Conservation (phyloP, 805 yeast genomes). For the Pichia ethanolica region DNA sequence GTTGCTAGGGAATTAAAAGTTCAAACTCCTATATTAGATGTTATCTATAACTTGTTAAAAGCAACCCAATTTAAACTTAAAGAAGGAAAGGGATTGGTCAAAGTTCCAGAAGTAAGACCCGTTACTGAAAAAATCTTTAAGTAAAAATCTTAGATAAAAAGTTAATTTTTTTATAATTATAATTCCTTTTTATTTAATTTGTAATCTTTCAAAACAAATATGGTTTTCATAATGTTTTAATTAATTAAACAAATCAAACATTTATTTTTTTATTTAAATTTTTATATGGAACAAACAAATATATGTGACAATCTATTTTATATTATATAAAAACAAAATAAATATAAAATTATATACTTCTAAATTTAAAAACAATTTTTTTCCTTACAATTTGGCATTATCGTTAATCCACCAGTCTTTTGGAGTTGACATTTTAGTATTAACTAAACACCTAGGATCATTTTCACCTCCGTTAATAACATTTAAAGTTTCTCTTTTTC, state of each 20-base stretch:
- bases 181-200: too few species aligned
- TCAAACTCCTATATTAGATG: constrained; percentile 49
- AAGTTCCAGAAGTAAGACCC: constrained; percentile 27
- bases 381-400: constrained; percentile 6
- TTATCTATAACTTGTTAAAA: constrained; percentile 51
- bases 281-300: too few species aligned
- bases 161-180: too few species aligned
- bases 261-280: too few species aligned
- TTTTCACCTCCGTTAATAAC: constrained; percentile 18
- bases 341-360: not conserved
- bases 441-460: constrained; percentile 23
- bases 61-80: constrained; percentile 54
- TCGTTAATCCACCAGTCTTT: constrained; percentile 18
- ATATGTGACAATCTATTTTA: too few species aligned
- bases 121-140: too few species aligned
- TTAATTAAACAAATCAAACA: too few species aligned
- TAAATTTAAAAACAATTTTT: too few species aligned
- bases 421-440: constrained; percentile 21
- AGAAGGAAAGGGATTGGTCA: constrained; percentile 44
- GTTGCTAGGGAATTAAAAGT: constrained; percentile 42
- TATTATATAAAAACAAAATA: too few species aligned
- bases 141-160: too few species aligned
- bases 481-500: constrained; percentile 20
- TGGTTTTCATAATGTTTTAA: too few species aligned
- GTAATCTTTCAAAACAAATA: too few species aligned